Evolutionary conservation across 2,329 filamentous ascomycete species (phyloP).

Genomic region (Thelonectria blattea): DNA sequence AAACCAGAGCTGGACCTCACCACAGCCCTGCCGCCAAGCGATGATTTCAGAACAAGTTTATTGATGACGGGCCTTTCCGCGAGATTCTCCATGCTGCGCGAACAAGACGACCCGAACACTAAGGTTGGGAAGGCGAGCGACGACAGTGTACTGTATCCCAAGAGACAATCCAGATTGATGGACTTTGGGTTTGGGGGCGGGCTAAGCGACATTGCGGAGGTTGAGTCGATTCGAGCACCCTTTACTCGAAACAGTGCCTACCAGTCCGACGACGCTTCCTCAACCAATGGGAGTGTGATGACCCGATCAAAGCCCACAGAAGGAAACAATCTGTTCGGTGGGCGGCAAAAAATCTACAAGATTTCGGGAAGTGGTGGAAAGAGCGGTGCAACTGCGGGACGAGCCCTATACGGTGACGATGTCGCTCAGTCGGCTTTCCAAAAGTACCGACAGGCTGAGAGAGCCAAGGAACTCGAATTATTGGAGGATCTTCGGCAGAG

Average conservation of each 20-base stretch:
- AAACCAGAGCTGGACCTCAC: slow-evolving; percentile 76
- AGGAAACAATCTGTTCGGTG: slow-evolving; percentile 92
- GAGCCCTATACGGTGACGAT: slow-evolving; percentile 85
- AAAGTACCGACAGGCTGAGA: slow-evolving; percentile 69
- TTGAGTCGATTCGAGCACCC: slow-evolving; percentile 76
- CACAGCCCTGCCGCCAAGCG: slow-evolving; percentile 75
- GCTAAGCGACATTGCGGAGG: slow-evolving; percentile 87
- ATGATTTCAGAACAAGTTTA: slow-evolving; percentile 94
- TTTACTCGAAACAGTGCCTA: slow-evolving; percentile 70
- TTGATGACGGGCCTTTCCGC: slow-evolving; percentile 95
- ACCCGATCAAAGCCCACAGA: slow-evolving; percentile 80
- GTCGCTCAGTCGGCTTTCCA: slow-evolving; percentile 84
- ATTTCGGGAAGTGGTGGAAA: slow-evolving; percentile 64
- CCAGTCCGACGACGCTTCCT: slow-evolving; percentile 74
- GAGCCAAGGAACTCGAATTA: slow-evolving; percentile 50
- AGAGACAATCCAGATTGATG: slow-evolving; percentile 76
- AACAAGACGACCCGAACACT: slow-evolving; percentile 90
- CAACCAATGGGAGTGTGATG: slow-evolving; percentile 76
- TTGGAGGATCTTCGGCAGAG: slow-evolving; percentile 43
- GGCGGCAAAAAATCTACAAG: slow-evolving; percentile 94
- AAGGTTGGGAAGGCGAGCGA: slow-evolving; percentile 94
- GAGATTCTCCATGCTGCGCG: slow-evolving; percentile 94
- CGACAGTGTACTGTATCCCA: slow-evolving; percentile 87
- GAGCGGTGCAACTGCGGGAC: slow-evolving; percentile 64
- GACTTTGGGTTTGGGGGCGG: slow-evolving; percentile 68